Base-by-base conservation (phyloP, 805 yeast genomes). In the Kodamaea kaohsiungensis region DNA sequence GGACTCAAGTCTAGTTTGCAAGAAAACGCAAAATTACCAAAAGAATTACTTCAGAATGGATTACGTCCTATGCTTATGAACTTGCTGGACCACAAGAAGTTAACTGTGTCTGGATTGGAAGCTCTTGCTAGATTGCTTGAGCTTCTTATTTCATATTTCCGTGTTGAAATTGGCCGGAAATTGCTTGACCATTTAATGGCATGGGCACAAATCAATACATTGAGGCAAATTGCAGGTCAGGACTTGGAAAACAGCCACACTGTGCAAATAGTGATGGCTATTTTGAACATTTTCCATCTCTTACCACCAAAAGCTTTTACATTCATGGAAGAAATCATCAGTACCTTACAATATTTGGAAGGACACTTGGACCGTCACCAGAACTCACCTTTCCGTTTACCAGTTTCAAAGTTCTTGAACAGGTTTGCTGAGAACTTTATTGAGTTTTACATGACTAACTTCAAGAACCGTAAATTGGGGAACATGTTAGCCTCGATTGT, bases 141-240 rank as follows among this genome's bases (percentile, higher is more conserved):
- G 64, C 75, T 96, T 18, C 75, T 95, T 59, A 91, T 93, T 37
- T 90, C 96, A 2, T 93, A 95, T 64, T 95, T 95, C 78, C 88
- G 96, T 67, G 98, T 96, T 16, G 99, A 95, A 68, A 93, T 95
- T 60, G 99, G 99, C 33, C 82, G 91, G 49, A 95, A 95, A 63
- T 73, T 95, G 50, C 78, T 96, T 33, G 98, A 95, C 65, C 99
- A 95, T 70, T 76, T 95, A 59, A 88, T 87, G 82, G 97, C 98
- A 0, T 92, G 97, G 96, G 96, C 98, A 0, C 92, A 89, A 62
- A 90, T 95, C 2, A 82, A 83, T 27, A 82, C 89, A 0, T 69
- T 96, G 40, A 85, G 91, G 53, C 83, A 85, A 58, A 81, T 89
- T 43, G 86, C 97, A 0, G 86, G 87, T 4, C 90, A 87, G 60